Conservation (phyloP, 495 filamentous ascomycete genomes). For the Trichoderma virens region DNA sequence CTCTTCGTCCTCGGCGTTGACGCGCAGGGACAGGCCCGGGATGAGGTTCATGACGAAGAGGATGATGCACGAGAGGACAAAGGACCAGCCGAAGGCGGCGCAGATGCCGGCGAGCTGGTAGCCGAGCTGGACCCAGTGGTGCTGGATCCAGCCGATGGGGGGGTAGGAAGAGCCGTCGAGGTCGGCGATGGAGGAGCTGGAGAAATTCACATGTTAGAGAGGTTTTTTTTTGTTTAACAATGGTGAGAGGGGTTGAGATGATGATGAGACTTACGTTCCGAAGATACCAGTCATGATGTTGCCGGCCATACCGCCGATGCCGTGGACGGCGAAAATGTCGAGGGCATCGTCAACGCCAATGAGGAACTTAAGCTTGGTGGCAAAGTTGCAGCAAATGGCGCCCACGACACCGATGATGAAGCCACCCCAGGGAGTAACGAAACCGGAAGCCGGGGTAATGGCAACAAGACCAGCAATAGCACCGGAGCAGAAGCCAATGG, state of each 20-base stretch:
- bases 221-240: background rate
- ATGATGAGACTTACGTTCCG: conserved; percentile 51
- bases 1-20: conserved; percentile 64
- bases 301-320: conserved; percentile 66
- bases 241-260: background rate
- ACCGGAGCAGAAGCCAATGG: conserved; percentile 94
- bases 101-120: conserved; percentile 72
- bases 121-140: conserved; percentile 68
- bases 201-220: conserved; percentile 9
- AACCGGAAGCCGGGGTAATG: conserved; percentile 76
- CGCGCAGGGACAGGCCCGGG: conserved; percentile 65
- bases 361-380: conserved; percentile 79
- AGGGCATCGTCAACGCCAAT: conserved; percentile 68
- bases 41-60: conserved; percentile 71
- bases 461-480: conserved; percentile 81
- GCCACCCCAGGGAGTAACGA: conserved; percentile 77
- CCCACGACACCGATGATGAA: conserved; percentile 76
- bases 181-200: conserved; percentile 66
- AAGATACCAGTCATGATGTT: conserved; percentile 74
- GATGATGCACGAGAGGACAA: conserved; percentile 67
- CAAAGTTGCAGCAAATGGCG: conserved; percentile 75
- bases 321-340: conserved; percentile 77
- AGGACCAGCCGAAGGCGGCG: conserved; percentile 69
- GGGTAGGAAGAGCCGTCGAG: conserved; percentile 63
- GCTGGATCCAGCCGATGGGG: conserved; percentile 65